A percentile compares a stretch with the other conserved stretches of the same genome.
phyloP scores from a whole-genome alignment of 208 protist genomes.

The Zelonia costaricensis region DNA sequence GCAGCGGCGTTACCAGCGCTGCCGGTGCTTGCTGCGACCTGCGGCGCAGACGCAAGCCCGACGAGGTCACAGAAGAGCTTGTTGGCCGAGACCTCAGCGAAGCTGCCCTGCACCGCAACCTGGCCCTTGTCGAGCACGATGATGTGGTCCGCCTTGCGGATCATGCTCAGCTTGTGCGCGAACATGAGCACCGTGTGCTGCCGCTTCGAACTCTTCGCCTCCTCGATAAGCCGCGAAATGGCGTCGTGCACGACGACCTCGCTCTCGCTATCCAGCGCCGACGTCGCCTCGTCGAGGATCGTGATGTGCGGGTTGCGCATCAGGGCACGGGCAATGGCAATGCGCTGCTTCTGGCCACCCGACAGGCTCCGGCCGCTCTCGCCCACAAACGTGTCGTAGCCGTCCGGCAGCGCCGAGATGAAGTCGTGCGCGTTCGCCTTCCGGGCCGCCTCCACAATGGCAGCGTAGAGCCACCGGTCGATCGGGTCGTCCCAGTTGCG shows the following conservation, averaged over 20 bases:
- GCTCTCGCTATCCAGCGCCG: constrained; percentile 87
- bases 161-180: constrained; percentile 89
- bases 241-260: constrained; percentile 91
- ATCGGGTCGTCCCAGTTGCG: constrained; percentile 81
- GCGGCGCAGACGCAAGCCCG: constrained; percentile 30
- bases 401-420: constrained; percentile 80
- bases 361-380: constrained; percentile 88
- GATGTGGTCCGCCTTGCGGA: constrained; percentile 86
- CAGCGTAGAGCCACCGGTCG: constrained; percentile 71
- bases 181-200: constrained; percentile 86
- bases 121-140: constrained; percentile 83
- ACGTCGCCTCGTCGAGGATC: constrained; percentile 94
- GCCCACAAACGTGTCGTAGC: constrained; percentile 91
- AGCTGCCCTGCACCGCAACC: constrained; percentile 72
- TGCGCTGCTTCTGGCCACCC: constrained; percentile 94
- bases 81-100: constrained; percentile 59
- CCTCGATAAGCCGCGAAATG: constrained; percentile 73
- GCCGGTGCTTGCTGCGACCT: constrained; percentile 3
- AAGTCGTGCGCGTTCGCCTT: constrained; percentile 92
- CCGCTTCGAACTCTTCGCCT: constrained; percentile 41
- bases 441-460: constrained; percentile 63
- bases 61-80: constrained; percentile 72
- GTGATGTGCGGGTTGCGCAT: constrained; percentile 85
- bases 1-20: too few species aligned
- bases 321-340: constrained; percentile 93